Evolutionary conservation across 441 rosid genomes (phyloP).

Genomic region (Syzygium syzygioides): DNA sequence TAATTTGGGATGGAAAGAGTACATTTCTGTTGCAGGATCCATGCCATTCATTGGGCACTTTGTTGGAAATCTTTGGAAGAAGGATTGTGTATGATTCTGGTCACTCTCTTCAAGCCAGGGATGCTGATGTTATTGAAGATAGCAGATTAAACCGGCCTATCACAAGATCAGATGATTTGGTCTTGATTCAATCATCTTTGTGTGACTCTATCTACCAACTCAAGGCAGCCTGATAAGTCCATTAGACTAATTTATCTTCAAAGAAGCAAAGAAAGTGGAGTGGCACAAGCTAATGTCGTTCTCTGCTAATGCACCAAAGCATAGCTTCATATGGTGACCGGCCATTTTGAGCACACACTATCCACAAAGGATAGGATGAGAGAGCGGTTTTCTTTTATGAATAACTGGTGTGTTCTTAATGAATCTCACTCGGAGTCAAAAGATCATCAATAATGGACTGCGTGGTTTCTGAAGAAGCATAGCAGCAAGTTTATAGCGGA

Average conservation of each 20-base stretch:
- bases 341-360: not conserved
- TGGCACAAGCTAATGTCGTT: not conserved
- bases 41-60: not conserved
- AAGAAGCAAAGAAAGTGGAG: not conserved
- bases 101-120: not conserved
- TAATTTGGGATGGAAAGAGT: not conserved
- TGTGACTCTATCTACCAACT: not conserved
- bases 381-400: not conserved
- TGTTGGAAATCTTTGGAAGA: not conserved
- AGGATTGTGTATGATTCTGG: not conserved
- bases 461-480: not conserved
- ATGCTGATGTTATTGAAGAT: not conserved
- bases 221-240: not conserved
- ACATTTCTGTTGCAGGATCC: not conserved
- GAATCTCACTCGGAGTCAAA: not conserved
- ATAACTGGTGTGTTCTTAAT: not conserved
- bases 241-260: not conserved
- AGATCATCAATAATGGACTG: not conserved
- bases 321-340: not conserved
- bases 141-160: not conserved
- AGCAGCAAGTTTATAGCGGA: not conserved
- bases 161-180: not conserved
- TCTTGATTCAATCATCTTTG: not conserved
- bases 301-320: not conserved
- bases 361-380: not conserved